Conservation (phyloP, 352 stramenopile genomes). For the Globisporangium viniferum region DNA sequence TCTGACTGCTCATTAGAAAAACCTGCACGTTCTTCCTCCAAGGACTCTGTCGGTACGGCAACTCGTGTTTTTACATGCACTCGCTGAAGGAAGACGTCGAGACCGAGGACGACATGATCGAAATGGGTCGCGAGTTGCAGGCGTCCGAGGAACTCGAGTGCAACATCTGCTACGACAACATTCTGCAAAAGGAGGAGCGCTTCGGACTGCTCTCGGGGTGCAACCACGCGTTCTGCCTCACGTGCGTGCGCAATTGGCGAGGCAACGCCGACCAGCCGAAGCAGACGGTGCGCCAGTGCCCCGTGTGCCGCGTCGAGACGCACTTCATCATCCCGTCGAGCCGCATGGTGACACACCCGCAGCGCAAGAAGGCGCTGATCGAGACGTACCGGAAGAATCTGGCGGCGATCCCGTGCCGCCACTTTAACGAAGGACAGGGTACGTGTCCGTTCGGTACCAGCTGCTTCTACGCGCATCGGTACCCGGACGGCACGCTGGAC, state of each 20-base stretch:
- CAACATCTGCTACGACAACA: constrained; percentile 83
- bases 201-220: constrained; percentile 83
- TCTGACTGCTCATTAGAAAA: constrained; percentile 36
- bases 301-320: constrained; percentile 73
- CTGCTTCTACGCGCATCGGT: constrained; percentile 86
- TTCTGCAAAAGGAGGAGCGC: constrained; percentile 68
- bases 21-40: constrained; percentile 84
- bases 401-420: constrained; percentile 70
- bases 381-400: constrained; percentile 73
- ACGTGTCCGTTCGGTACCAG: constrained; percentile 84
- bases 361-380: constrained; percentile 69
- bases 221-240: constrained; percentile 80
- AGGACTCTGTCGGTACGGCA: constrained; percentile 72
- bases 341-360: constrained; percentile 64
- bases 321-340: constrained; percentile 84
- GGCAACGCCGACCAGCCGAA: constrained; percentile 61
- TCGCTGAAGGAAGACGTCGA: constrained; percentile 37
- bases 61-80: constrained; percentile 83
- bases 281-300: constrained; percentile 76
- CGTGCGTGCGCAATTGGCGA: constrained; percentile 80
- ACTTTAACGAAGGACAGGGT: constrained; percentile 80
- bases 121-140: constrained; percentile 59
- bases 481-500: constrained; percentile 57
- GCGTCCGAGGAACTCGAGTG: constrained; percentile 74
- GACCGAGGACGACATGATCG: constrained; percentile 47